Percentiles rank a stretch among this genome's conserved stretches.
Conservation (phyloP, 2,329 filamentous ascomycete genomes). For the Diaporthe ampelina region DNA sequence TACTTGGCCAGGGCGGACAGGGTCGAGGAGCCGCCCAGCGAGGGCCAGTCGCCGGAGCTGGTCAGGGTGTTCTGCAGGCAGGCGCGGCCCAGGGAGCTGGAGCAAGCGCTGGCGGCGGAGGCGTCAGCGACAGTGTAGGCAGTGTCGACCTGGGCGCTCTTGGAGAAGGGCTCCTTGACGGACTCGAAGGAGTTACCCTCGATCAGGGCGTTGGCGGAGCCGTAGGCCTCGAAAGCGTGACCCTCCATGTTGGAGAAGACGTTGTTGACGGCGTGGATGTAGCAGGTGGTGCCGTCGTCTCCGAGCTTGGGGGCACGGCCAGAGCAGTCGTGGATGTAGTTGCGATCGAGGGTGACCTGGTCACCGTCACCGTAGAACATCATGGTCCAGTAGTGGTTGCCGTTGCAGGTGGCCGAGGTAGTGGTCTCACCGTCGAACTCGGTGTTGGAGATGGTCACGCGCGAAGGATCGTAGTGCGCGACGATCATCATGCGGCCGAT, state of each 20-base stretch:
- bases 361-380: conserved; percentile 70
- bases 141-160: conserved; percentile 41
- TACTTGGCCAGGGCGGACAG: conserved; percentile 38
- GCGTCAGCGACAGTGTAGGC: conserved; percentile 43
- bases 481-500: conserved; percentile 74
- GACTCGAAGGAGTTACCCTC: conserved; percentile 73
- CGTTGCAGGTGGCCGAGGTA: conserved; percentile 71
- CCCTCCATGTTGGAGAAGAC: conserved; percentile 68
- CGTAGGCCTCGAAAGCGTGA: conserved; percentile 68
- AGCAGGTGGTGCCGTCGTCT: conserved; percentile 61
- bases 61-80: conserved; percentile 63
- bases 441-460: conserved; percentile 72
- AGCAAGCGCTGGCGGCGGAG: conserved; percentile 57
- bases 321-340: conserved; percentile 71
- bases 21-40: conserved; percentile 28
- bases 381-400: conserved; percentile 72
- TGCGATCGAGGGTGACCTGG: conserved; percentile 69
- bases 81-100: conserved; percentile 58
- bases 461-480: conserved; percentile 65
- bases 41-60: conserved; percentile 43
- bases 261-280: conserved; percentile 73
- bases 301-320: conserved; percentile 70
- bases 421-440: conserved; percentile 68
- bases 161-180: conserved; percentile 58
- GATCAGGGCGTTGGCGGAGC: conserved; percentile 60